Conservation (phyloP, 495 filamentous ascomycete genomes). For the Aspergillus asperescens region DNA sequence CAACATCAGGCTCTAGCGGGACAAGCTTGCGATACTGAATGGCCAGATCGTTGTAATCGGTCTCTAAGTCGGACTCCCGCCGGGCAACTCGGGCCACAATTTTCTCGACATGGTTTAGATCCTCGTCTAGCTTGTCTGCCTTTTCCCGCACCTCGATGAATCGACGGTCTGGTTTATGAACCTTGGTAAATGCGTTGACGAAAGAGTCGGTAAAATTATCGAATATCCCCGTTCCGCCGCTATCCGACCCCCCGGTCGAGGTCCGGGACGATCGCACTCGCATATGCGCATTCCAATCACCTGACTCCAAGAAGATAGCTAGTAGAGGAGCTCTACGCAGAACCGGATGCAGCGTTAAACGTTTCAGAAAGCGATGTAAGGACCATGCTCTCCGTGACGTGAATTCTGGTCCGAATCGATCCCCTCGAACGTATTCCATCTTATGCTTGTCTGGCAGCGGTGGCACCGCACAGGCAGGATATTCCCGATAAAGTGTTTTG, state of each 20-base stretch:
- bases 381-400: conserved; percentile 86
- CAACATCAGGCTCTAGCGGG: conserved; percentile 81
- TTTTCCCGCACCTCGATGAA: conserved; percentile 93
- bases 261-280: conserved; percentile 61
- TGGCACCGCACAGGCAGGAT: conserved; percentile 85
- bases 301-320: conserved; percentile 82
- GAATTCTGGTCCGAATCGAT: conserved; percentile 91
- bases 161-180: conserved; percentile 88
- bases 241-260: conserved; percentile 47
- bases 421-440: conserved; percentile 95
- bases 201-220: conserved; percentile 95
- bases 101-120: conserved; percentile 88
- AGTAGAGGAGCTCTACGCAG: conserved; percentile 79
- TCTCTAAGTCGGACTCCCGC: conserved; percentile 81
- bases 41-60: conserved; percentile 82
- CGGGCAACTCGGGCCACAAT: conserved; percentile 84
- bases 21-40: conserved; percentile 92
- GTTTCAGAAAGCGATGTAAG: conserved; percentile 83
- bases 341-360: conserved; percentile 80
- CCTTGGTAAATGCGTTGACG: conserved; percentile 93
- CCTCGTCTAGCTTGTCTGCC: conserved; percentile 91
- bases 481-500: conserved; percentile 80
- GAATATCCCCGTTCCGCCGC: conserved; percentile 64
- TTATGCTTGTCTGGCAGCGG: conserved; percentile 97
- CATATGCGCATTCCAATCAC: conserved; percentile 97